Percentiles rank a stretch among this genome's conserved stretches.
Evolutionary conservation across 441 rosid species (phyloP).

Genomic region (Pelargonium australe): DNA sequence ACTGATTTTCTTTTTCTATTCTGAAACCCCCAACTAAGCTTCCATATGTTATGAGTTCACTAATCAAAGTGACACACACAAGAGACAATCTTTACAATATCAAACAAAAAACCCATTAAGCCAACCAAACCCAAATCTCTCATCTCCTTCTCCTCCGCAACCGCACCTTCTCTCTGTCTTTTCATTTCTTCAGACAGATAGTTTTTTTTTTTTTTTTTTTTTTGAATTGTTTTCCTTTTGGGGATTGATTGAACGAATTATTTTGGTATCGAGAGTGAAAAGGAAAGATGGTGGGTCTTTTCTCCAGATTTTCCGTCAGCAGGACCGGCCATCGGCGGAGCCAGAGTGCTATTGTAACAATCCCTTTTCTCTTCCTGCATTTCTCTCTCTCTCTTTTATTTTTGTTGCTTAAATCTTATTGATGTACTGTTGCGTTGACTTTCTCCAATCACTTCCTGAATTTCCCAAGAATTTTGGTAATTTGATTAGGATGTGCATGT

Average conservation of each 20-base stretch:
- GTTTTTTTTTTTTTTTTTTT: no score
- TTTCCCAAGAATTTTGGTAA: background rate
- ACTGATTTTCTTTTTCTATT: background rate
- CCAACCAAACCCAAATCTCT: no score
- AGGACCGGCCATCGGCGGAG: background rate
- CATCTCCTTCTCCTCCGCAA: no score
- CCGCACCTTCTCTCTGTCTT: no score
- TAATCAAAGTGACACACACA: background rate
- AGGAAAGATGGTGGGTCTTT: background rate
- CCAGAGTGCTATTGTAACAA: background rate
- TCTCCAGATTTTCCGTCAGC: slow-evolving; percentile 1
- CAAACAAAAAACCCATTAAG: background rate
- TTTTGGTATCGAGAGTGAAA: no score
- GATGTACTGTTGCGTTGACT: background rate
- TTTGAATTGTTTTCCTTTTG: no score
- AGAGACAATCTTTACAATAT: background rate
- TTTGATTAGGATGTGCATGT: background rate
- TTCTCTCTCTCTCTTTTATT: no score
- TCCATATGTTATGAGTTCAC: background rate
- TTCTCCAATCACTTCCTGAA: background rate
- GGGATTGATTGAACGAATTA: no score
- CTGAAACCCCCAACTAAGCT: background rate
- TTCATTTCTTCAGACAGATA: no score
- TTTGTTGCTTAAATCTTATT: no score
- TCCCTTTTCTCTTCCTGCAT: background rate